A percentile compares a stretch with the other conserved stretches of the same genome.
These are phyloP conservation scores for Phymatotrichopsis omnivora DNA, from an alignment of 2,329 filamentous ascomycete genomes.

Conservation along the genomic window DNA sequence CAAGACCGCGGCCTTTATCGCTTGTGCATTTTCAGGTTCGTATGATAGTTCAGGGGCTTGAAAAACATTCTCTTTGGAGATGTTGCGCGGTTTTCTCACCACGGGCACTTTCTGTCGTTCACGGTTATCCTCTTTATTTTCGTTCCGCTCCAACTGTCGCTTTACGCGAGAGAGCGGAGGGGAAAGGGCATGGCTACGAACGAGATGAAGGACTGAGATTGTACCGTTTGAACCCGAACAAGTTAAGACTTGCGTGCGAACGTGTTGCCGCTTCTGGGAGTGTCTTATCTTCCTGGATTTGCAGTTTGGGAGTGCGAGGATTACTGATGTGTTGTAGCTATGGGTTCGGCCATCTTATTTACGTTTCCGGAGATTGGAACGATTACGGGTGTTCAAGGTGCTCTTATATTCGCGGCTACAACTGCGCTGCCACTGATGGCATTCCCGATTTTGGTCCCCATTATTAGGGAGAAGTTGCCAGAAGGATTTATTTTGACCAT, in stretches of 20 bases:
- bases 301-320: background rate
- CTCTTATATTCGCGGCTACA: constrained; percentile 64
- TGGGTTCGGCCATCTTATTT: constrained; percentile 75
- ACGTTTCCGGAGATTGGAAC: constrained; percentile 72
- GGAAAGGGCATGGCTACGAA: constrained; percentile 10
- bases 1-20: background rate
- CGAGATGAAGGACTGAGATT: constrained; percentile 74
- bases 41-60: constrained; percentile 16
- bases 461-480: constrained; percentile 69
- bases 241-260: constrained; percentile 99
- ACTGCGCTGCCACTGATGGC: constrained; percentile 62
- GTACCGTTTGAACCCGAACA: constrained; percentile 95
- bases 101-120: constrained; percentile 28
- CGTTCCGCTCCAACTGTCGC: constrained; percentile 44
- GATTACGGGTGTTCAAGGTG: constrained; percentile 66
- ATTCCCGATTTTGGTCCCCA: constrained; percentile 63
- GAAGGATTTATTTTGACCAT: constrained; percentile 77
- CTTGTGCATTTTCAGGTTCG: constrained; percentile 18
- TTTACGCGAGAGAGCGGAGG: background rate
- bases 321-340: constrained; percentile 44
- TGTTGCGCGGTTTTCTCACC: constrained; percentile 26
- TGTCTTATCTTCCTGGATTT: constrained; percentile 14
- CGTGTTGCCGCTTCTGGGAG: constrained; percentile 69
- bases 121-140: constrained; percentile 6
- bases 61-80: background rate